A percentile compares a stretch with the other conserved stretches of the same genome.
Evolutionary conservation across 1,139 yeast species (phyloP).

Genomic region (Diutina neorugosa): DNA sequence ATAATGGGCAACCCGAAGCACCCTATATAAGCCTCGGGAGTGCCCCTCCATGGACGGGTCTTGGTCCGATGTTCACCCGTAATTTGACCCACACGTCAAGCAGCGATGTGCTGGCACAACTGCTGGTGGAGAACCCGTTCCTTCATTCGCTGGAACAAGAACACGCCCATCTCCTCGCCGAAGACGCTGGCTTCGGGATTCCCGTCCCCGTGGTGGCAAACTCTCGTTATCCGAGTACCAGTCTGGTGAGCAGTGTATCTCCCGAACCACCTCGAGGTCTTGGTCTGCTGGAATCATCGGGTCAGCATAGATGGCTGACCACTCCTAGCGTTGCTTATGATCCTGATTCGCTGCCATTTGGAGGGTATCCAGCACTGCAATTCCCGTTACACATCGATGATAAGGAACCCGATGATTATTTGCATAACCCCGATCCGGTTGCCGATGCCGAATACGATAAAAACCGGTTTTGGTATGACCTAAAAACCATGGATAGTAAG

Average conservation of each 20-base stretch:
- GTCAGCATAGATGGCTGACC: background rate
- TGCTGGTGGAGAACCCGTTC: background rate
- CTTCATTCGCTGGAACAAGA: background rate
- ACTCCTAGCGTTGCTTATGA: background rate
- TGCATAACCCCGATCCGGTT: conserved; percentile 19
- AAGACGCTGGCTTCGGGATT: no score
- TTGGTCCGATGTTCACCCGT: background rate
- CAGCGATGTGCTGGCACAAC: background rate
- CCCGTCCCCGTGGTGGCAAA: no score
- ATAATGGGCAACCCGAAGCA: no score
- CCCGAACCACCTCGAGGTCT: background rate
- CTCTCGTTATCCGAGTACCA: background rate
- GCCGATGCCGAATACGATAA: conserved; percentile 18
- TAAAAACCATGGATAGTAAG: conserved; percentile 14
- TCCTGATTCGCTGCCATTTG: conserved; percentile 12
- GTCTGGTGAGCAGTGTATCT: background rate
- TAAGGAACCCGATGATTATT: conserved; percentile 17
- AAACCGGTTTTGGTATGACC: conserved; percentile 15
- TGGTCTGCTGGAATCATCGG: background rate
- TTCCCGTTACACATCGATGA: conserved; percentile 18
- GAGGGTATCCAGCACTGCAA: conserved; percentile 17
- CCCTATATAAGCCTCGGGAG: no score
- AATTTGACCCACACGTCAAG: background rate
- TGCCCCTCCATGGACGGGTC: background rate
- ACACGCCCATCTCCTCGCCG: background rate